Percentiles rank a stretch among this genome's conserved stretches.
phyloP scores from a whole-genome alignment of 257 asterid genomes.

The Ajuga chamaepitys region DNA sequence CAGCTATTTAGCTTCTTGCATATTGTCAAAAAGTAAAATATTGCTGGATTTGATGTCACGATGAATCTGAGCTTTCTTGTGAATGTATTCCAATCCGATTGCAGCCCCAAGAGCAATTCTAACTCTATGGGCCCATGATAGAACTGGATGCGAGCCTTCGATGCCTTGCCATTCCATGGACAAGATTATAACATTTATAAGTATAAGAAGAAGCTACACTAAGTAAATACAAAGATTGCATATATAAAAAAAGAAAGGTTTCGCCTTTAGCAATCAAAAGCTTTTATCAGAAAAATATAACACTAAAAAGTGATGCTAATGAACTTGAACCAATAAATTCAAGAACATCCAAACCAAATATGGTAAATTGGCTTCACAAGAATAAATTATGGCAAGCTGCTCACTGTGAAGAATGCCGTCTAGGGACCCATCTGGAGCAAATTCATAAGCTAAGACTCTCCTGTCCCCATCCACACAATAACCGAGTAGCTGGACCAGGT shows the following conservation, averaged over 20 bases:
- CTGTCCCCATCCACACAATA: not conserved
- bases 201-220: too few relatives aligned
- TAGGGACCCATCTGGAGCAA: conserved; percentile 36
- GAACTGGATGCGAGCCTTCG: conserved; percentile 43
- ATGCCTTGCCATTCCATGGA: conserved; percentile 25
- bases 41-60: conserved; percentile 20
- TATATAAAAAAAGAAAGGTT: too few relatives aligned
- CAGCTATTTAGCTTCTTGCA: too few relatives aligned
- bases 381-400: conserved; percentile 9
- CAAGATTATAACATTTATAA: too few relatives aligned
- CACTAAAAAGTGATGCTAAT: not conserved
- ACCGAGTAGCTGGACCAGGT: conserved; percentile 49
- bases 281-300: not conserved
- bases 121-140: conserved; percentile 24
- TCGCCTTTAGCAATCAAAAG: not conserved
- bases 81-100: conserved; percentile 32
- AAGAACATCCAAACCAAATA: not conserved
- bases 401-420: conserved; percentile 62
- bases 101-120: conserved; percentile 28
- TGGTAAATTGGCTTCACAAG: not conserved
- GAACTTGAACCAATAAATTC: too few relatives aligned
- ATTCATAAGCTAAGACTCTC: not conserved
- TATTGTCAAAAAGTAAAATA: conserved; percentile 1
- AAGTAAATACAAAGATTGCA: not conserved
- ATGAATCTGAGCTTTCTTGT: conserved; percentile 44